Conservation (phyloP, 768 basidiomycete species). For the Cubamyces lactineus region DNA sequence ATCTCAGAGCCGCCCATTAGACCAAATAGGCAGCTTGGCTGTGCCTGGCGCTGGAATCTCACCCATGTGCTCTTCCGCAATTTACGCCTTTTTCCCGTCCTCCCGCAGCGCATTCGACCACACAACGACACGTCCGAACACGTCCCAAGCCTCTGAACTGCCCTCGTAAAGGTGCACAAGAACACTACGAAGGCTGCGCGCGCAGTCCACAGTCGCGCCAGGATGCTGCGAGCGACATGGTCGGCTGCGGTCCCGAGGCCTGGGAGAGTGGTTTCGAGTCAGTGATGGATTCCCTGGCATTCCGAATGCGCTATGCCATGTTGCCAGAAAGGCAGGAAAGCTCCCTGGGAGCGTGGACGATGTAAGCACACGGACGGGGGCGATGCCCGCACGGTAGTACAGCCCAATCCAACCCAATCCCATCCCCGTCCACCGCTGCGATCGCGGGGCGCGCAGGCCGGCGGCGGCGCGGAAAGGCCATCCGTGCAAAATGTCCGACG, state of each 20-base stretch:
- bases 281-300: constrained; percentile 14
- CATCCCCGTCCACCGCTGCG: constrained; percentile 5
- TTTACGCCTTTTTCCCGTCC: not conserved
- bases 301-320: constrained; percentile 2
- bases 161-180: not conserved
- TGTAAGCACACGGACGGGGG: constrained; percentile 1
- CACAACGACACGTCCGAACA: constrained; percentile 13
- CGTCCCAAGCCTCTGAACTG: not conserved
- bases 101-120: constrained; percentile 8
- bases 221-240: constrained; percentile 5
- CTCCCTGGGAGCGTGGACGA: not conserved
- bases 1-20: constrained; percentile 34
- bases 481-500: constrained; percentile 13
- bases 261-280: constrained; percentile 18
- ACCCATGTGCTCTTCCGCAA: constrained; percentile 18
- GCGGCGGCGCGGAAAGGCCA: constrained; percentile 5
- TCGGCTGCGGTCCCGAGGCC: constrained; percentile 15
- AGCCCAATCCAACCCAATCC: constrained; percentile 2
- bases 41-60: constrained; percentile 18
- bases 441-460: constrained; percentile 14
- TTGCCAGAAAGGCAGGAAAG: constrained; percentile 11
- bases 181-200: constrained; percentile 3
- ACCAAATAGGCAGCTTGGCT: constrained; percentile 15
- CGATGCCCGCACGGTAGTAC: constrained; percentile 9
- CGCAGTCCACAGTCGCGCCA: constrained; percentile 8